Base-by-base conservation (phyloP, 495 filamentous ascomycete species). In the Neurospora cerealis region DNA sequence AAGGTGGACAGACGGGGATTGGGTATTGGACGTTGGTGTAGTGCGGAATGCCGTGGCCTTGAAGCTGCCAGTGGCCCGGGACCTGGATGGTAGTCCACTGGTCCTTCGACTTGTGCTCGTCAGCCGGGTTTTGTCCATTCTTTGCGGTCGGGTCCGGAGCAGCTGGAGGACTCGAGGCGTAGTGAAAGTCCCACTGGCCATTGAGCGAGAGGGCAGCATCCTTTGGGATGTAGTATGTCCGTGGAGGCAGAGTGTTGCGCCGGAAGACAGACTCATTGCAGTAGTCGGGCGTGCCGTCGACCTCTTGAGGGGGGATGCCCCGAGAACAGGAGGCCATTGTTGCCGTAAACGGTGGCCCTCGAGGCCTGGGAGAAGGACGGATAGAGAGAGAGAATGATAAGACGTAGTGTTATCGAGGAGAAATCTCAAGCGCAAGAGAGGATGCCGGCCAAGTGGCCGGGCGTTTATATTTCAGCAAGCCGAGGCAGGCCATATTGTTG, bases 21-120 rank as follows among this genome's bases (percentile, higher is more conserved):
- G 88, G 90, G 73, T 86, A 91, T 32, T 85, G 80, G 62, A 87
- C 81, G 69, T 91, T 92, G 8, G 88, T 90, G 75, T 91, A 91
- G 46, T 91, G 88, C 5, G 84, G 85, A n/a, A 77, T 77, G 8
- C 89, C 89, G 73, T 89, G 87, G 41, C 90, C 90, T 76, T 91
- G 87, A 8, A 91, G 78, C 74, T 92, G 90, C 90, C 90, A 91
- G 78, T 89, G 88, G 3, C 88, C 87, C 0, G 90, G 90, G 5
- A 91, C 90, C n/a, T 82, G 72, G 70, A 89, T 87, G 44, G 82
- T 77, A 17, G 78, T 82, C 87, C 89, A 90, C 71, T 75, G 77
- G 21, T 77, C 74, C 37, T 74, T 73, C 39, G 75, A 73, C 15
- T 34, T 66, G 54, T 34, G 54, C 24, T 32, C 32, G 38, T 71